These are phyloP conservation scores for Onygena corvina DNA, from an alignment of 2,329 filamentous ascomycete genomes.

Conservation along the genomic window DNA sequence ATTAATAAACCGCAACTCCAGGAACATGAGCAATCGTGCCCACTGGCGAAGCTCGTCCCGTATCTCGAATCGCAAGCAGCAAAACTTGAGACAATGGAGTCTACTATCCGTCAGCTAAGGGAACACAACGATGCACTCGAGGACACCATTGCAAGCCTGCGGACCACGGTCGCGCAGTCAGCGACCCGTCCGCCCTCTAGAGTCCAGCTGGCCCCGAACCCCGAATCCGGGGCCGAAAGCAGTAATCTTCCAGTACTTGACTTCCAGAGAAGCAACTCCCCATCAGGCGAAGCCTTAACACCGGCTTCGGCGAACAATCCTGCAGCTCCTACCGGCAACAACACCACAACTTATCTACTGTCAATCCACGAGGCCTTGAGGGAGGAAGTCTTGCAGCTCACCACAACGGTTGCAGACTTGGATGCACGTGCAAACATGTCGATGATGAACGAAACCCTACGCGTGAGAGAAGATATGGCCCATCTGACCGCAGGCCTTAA, in stretches of 20 bases:
- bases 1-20: slow-evolving; percentile 29
- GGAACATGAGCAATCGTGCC: slow-evolving; percentile 39
- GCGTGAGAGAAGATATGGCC: slow-evolving; percentile 50
- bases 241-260: slow-evolving; percentile 13
- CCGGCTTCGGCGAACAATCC: slow-evolving; percentile 24
- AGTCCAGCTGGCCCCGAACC: slow-evolving; percentile 13
- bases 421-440: slow-evolving; percentile 52
- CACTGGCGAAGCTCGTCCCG: slow-evolving; percentile 38
- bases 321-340: slow-evolving; percentile 10
- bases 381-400: slow-evolving; percentile 46
- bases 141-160: slow-evolving; percentile 34
- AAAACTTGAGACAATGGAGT: slow-evolving; percentile 34
- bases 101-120: slow-evolving; percentile 34
- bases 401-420: slow-evolving; percentile 44
- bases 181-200: slow-evolving; percentile 17
- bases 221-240: slow-evolving; percentile 5
- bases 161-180: slow-evolving; percentile 27
- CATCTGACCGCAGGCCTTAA: slow-evolving; percentile 50
- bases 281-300: slow-evolving; percentile 7
- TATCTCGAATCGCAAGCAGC: slow-evolving; percentile 35
- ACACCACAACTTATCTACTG: slow-evolving; percentile 45
- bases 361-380: slow-evolving; percentile 50
- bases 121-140: slow-evolving; percentile 39
- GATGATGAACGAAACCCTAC: slow-evolving; percentile 50
- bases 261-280: slow-evolving; percentile 15